phyloP scores from a whole-genome alignment of 2,329 filamentous ascomycete genomes.

The Ceratocystis ficicola region DNA sequence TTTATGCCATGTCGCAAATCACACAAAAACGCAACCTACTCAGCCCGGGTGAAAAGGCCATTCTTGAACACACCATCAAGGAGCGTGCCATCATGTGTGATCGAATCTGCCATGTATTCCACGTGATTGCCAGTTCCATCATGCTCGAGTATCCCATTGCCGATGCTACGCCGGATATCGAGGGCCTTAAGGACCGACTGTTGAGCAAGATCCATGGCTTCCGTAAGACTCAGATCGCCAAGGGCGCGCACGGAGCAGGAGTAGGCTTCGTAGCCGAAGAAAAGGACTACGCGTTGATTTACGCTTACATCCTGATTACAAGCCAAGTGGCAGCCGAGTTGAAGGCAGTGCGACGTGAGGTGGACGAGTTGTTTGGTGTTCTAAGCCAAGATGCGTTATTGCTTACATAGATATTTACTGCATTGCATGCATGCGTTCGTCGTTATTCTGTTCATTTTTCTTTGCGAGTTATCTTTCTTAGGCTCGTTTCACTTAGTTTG shows the following conservation, averaged over 20 bases:
- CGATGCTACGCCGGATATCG: conserved; percentile 74
- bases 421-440: background rate
- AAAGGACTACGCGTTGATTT: conserved; percentile 79
- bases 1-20: conserved; percentile 92
- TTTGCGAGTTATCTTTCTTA: background rate
- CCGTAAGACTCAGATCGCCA: conserved; percentile 50
- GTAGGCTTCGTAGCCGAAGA: conserved; percentile 44
- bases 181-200: conserved; percentile 66
- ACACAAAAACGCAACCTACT: conserved; percentile 67
- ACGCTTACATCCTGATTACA: conserved; percentile 70
- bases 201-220: conserved; percentile 83
- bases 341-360: conserved; percentile 46
- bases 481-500: background rate
- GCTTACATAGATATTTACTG: conserved; percentile 35
- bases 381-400: conserved; percentile 48
- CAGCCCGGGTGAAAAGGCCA: conserved; percentile 66
- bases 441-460: background rate
- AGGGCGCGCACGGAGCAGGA: conserved; percentile 24
- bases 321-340: conserved; percentile 55
- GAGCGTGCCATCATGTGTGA: conserved; percentile 74
- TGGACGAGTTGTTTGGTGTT: conserved; percentile 52
- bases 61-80: conserved; percentile 64
- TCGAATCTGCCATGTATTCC: conserved; percentile 76
- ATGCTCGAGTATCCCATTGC: conserved; percentile 90
- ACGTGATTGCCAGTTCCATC: conserved; percentile 81